phyloP scores from a whole-genome alignment of 2,329 filamentous ascomycete genomes.

The Apiospora malaysiana region DNA sequence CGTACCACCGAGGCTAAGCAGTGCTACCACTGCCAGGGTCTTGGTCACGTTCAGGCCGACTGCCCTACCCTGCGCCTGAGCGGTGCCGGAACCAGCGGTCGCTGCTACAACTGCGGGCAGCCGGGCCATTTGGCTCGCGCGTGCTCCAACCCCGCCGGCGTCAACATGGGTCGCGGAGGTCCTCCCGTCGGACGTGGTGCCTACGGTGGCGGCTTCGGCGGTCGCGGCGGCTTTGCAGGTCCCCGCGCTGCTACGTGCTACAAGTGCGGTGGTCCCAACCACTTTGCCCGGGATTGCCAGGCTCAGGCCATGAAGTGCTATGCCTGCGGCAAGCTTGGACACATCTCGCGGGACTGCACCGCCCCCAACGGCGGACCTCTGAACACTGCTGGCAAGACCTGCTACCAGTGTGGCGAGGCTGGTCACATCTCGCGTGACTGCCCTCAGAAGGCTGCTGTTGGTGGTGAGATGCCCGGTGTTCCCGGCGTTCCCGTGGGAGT shows the following conservation, averaged over 20 bases:
- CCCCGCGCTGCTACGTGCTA: constrained; percentile 75
- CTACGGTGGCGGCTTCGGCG: constrained; percentile 62
- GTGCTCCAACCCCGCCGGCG: constrained; percentile 77
- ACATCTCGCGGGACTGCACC: constrained; percentile 94
- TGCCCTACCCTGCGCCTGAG: constrained; percentile 95
- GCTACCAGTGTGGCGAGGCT: constrained; percentile 95
- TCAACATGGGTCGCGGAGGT: constrained; percentile 66
- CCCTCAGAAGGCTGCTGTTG: constrained; percentile 70
- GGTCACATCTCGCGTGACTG: constrained; percentile 97
- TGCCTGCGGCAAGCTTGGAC: constrained; percentile 91
- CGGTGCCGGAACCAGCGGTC: constrained; percentile 79
- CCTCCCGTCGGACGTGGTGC: constrained; percentile 73
- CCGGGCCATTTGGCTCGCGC: constrained; percentile 91
- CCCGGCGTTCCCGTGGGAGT: not conserved
- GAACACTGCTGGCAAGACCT: constrained; percentile 96
- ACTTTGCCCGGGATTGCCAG: constrained; percentile 98
- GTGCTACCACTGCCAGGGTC: constrained; percentile 99
- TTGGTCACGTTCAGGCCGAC: constrained; percentile 98
- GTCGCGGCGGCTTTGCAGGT: constrained; percentile 77
- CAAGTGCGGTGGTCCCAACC: constrained; percentile 87
- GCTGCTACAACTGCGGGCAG: constrained; percentile 97
- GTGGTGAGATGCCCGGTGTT: constrained; percentile 50
- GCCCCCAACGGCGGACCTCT: constrained; percentile 94
- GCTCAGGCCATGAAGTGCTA: constrained; percentile 99
- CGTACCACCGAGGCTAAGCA: constrained; percentile 99